Base-by-base conservation (phyloP, 192 early-diverging fungal species). In the Linnemannia elongata region DNA sequence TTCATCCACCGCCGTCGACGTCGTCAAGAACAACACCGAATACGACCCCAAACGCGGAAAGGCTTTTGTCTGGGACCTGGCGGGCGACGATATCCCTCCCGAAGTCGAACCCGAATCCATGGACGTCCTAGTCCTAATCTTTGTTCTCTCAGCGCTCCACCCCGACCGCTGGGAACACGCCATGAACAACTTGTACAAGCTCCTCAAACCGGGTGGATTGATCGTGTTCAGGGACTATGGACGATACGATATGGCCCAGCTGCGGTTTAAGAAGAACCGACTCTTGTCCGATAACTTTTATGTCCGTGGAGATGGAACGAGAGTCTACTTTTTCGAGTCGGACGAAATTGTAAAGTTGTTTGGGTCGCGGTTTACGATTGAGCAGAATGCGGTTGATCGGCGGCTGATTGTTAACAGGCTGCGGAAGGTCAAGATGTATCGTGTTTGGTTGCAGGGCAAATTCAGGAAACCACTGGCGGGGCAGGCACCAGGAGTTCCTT, bases 371-470 rank as follows among this genome's bases (percentile, higher is more conserved):
- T 97, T 99, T 81, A 87, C 80, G 42, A 87, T 97, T 41, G 92
- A 96, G 80, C 97, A 99, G 83, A 99, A 97, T 75, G 98, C 94
- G 13, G 93, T 98, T 7, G 99, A 99, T 78, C 91, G 97, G 49
- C 89, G 99, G 38, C 88, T 99, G 84, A 91, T 99, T 18, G 97
- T 99, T 57, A 99, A 99, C 89, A 91, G 99, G 57, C 88, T 93
- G 75, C 89, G 93, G 41, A 94, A 98, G 91, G 89, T 99, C 33
- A 99, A 98, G 85, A 99, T 99, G 99, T 98, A 98, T 88, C 92
- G 98, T 4, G 93, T 97, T 17, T 99, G 98, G 98, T 86, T 99
- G 42, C 99, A 99, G 89, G 98, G 95, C 42, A 99, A 99, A 90
- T 99, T 98, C 88, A 90, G 95, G 70, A 99, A 97, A 78, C 82